Evolutionary conservation across 352 stramenopile genomes (phyloP), one percentile per base, ranked within the genome.

Genomic region (Phytophthora uliginosa): DNA sequence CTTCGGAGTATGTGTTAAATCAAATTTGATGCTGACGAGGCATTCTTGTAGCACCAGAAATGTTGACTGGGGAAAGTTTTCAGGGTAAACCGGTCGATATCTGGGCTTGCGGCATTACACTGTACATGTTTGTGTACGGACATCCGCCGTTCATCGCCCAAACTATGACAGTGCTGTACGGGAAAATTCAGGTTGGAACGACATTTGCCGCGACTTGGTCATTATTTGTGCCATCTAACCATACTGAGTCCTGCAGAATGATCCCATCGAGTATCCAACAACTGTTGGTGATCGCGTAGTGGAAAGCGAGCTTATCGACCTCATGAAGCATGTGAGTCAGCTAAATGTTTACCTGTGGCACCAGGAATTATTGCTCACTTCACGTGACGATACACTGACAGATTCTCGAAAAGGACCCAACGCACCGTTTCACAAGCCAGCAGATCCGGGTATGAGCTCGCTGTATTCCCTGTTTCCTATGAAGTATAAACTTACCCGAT

Each of bases 71-170:
- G 7, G 84, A 89, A 22, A 90, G 82, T 22, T 95, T 94, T 68
- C 86, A 86, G 34, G 88, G 88, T 22, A 91, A 90, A 56, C 88
- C 89, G 0, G 72, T 94, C 17, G 98, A 99, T 76, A 91, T 99
- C 17, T 99, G 98, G 98, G 96, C 97, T 15, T 98, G 94, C 20
- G 97, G 98, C 5, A 77, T 99, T 34, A 99, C 96, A 68, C 74
- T 99, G 3, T 99, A 98, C 74, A 98, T 99, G 81, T 99, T 99
- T 74, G 86, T 97, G 9, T 98, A 98, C 58, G 95, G 96, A 17
- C 86, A 86, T 38, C 83, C 98, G 5, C 98, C 98, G 4, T 99
- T 99, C 72, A 90, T 94, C 66, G 95, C 93, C 31, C 84, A 96
- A 53, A 88, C 83, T 13, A 94, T 98, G 63, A 87, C 86, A 15